These are phyloP conservation scores for Colletotrichum aenigma DNA, from an alignment of 2,329 filamentous ascomycete species.

Conservation along the genomic window DNA sequence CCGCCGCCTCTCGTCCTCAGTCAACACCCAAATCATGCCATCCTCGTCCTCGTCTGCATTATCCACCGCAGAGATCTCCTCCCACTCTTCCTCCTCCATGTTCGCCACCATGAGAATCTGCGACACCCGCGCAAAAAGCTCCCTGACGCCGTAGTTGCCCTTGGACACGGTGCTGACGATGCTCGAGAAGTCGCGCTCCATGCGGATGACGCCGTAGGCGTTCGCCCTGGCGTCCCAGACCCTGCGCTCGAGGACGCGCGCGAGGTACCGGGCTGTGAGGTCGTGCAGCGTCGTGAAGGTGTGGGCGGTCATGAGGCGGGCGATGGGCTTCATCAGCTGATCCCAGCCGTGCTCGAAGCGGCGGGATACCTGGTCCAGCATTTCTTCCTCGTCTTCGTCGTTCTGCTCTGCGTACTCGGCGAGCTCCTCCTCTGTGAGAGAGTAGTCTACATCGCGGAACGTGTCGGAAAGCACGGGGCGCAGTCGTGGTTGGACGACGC, in stretches of 20 bases:
- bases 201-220: slow-evolving; percentile 78
- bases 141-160: slow-evolving; percentile 78
- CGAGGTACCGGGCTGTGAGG: slow-evolving; percentile 75
- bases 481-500: slow-evolving; percentile 84
- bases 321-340: slow-evolving; percentile 81
- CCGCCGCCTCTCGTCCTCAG: slow-evolving; percentile 73
- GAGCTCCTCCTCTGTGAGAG: slow-evolving; percentile 66
- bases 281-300: slow-evolving; percentile 80
- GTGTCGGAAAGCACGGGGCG: slow-evolving; percentile 85
- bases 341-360: slow-evolving; percentile 89
- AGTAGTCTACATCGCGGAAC: slow-evolving; percentile 92
- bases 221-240: slow-evolving; percentile 83
- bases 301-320: slow-evolving; percentile 78
- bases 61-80: slow-evolving; percentile 61
- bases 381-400: slow-evolving; percentile 57
- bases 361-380: slow-evolving; percentile 72
- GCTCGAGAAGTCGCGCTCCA: slow-evolving; percentile 83
- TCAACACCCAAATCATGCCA: slow-evolving; percentile 74
- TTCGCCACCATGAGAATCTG: slow-evolving; percentile 88
- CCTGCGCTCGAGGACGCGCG: slow-evolving; percentile 83
- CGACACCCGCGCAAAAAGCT: slow-evolving; percentile 75
- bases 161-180: slow-evolving; percentile 72
- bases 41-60: slow-evolving; percentile 52
- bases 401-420: slow-evolving; percentile 58
- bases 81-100: slow-evolving; percentile 97